Evolutionary conservation across 2,329 filamentous ascomycete genomes (phyloP).

Genomic region (Neonectria magnoliae): DNA sequence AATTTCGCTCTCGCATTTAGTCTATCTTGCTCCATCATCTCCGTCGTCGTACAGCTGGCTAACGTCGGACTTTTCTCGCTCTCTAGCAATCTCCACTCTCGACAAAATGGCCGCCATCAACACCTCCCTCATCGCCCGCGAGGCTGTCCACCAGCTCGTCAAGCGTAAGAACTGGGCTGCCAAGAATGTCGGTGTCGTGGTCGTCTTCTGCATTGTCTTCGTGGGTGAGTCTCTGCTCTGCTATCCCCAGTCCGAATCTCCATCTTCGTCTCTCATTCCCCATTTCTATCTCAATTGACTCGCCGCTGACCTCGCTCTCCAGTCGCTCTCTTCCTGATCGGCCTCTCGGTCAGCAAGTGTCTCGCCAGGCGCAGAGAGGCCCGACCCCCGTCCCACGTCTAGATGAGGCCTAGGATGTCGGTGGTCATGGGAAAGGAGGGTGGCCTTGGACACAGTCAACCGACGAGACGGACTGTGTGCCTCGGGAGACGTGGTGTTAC

Average conservation of each 20-base stretch:
- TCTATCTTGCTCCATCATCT: slow-evolving; percentile 9
- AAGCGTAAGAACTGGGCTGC: slow-evolving; percentile 56
- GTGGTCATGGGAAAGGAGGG: slow-evolving; percentile 36
- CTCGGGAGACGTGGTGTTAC: slow-evolving; percentile 40
- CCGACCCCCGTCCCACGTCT: slow-evolving; percentile 43
- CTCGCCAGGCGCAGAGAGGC: slow-evolving; percentile 46
- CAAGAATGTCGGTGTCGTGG: slow-evolving; percentile 52
- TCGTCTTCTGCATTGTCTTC: slow-evolving; percentile 56
- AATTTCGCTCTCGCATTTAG: slow-evolving; percentile 3
- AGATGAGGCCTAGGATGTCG: slow-evolving; percentile 26
- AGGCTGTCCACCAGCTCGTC: slow-evolving; percentile 50
- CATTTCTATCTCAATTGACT: background rate
- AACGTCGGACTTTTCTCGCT: slow-evolving; percentile 16
- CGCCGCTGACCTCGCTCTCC: slow-evolving; percentile 27
- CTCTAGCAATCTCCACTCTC: slow-evolving; percentile 41
- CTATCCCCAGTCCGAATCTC: background rate
- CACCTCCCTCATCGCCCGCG: slow-evolving; percentile 48
- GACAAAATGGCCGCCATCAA: slow-evolving; percentile 56
- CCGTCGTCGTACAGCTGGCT: slow-evolving; percentile 7
- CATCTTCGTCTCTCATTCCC: background rate
- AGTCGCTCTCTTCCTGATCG: slow-evolving; percentile 49
- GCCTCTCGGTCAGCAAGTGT: slow-evolving; percentile 47
- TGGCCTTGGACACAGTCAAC: slow-evolving; percentile 34
- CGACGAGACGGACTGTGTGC: slow-evolving; percentile 30
- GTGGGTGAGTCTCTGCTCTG: slow-evolving; percentile 45